Evolutionary conservation across 768 basidiomycete species (phyloP).

Genomic region (Strobilomyces dryophilus): DNA sequence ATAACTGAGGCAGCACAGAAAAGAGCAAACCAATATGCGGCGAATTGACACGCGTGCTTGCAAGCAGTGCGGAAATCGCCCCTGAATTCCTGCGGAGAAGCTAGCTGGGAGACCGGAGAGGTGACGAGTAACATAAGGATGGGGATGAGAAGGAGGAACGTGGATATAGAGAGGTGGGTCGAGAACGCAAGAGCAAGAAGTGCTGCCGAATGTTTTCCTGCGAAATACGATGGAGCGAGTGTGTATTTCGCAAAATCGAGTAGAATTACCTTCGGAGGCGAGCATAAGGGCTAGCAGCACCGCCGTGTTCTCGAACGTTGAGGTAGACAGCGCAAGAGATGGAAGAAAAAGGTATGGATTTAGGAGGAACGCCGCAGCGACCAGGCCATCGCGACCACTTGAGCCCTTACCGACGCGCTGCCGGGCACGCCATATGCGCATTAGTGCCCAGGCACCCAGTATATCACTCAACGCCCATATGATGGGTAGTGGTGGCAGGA

Average conservation of each 20-base stretch:
- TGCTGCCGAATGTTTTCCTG: slow-evolving; percentile 57
- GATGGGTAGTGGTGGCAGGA: slow-evolving; percentile 55
- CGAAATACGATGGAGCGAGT: neutral
- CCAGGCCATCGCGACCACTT: slow-evolving; percentile 51
- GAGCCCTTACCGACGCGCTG: slow-evolving; percentile 39
- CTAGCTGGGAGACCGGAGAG: slow-evolving; percentile 62
- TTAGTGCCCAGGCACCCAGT: slow-evolving; percentile 62
- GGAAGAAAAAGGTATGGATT: slow-evolving; percentile 88
- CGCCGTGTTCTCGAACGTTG: slow-evolving; percentile 75
- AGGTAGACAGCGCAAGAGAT: slow-evolving; percentile 76
- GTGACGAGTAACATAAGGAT: slow-evolving; percentile 59
- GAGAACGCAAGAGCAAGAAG: slow-evolving; percentile 69
- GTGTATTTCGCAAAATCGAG: neutral
- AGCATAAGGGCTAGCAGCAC: slow-evolving; percentile 64
- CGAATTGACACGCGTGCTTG: slow-evolving; percentile 45
- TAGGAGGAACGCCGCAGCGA: slow-evolving; percentile 70
- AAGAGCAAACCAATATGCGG: slow-evolving; percentile 46
- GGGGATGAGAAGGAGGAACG: slow-evolving; percentile 62
- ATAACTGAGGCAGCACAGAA: slow-evolving; percentile 45
- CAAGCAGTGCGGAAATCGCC: slow-evolving; percentile 5
- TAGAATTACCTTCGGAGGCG: slow-evolving; percentile 56
- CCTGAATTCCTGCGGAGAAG: slow-evolving; percentile 45
- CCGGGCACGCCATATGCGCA: slow-evolving; percentile 63
- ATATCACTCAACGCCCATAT: slow-evolving; percentile 73
- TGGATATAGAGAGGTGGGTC: slow-evolving; percentile 69